Conservation (phyloP, 1,139 yeast genomes). For the Pichia terricola region DNA sequence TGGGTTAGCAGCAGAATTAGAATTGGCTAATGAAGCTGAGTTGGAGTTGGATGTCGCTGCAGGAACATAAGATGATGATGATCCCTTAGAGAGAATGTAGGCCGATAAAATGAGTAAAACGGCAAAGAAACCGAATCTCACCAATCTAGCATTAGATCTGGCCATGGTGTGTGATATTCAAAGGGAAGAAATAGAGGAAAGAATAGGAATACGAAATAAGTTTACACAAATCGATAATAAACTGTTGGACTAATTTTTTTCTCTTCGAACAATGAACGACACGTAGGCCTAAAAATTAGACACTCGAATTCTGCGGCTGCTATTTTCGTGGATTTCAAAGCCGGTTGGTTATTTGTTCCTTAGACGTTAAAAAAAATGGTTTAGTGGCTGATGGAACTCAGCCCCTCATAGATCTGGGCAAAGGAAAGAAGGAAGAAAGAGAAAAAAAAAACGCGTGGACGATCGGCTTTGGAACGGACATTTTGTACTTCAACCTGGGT, state of each 20-base stretch:
- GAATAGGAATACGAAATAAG: not conserved
- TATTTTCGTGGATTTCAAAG: too few species aligned
- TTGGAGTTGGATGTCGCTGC: slow-evolving; percentile 1
- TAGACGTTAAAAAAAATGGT: too few species aligned
- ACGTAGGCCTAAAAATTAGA: too few species aligned
- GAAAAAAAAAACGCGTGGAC: too few species aligned
- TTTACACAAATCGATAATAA: not conserved
- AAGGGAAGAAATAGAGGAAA: not conserved
- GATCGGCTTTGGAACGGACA: too few species aligned
- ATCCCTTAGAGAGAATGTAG: slow-evolving; percentile 51
- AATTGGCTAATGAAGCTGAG: slow-evolving; percentile 6
- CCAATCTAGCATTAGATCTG: slow-evolving; percentile 53
- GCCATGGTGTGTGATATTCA: slow-evolving; percentile 25
- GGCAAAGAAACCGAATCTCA: slow-evolving; percentile 55
- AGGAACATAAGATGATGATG: slow-evolving; percentile 31
- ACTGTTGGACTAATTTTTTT: too few species aligned
- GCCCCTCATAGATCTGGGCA: not conserved
- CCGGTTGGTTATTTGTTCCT: too few species aligned
- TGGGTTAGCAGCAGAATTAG: slow-evolving; percentile 4
- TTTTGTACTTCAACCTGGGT: too few species aligned
- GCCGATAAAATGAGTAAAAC: slow-evolving; percentile 48
- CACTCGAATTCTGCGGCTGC: too few species aligned
- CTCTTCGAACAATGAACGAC: too few species aligned
- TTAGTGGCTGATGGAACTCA: too few species aligned
- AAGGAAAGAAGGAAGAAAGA: not conserved